phyloP scores from a whole-genome alignment of 345 rosid genomes.

The Sonneratia caseolaris region DNA sequence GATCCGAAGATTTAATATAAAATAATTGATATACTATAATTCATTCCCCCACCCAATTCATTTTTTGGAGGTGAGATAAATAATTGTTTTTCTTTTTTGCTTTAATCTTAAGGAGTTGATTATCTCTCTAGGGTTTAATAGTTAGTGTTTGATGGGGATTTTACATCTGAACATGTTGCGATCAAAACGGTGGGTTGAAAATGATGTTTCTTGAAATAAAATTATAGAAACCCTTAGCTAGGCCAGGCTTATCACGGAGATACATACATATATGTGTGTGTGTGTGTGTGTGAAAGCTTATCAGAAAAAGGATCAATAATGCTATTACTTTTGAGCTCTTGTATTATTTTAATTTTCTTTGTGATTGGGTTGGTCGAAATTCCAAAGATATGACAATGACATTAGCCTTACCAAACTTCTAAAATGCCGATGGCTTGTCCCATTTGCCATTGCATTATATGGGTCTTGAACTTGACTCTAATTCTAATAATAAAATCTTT shows the following conservation, averaged over 20 bases:
- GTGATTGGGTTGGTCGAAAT: slow-evolving; percentile 28
- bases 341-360: background rate
- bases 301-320: too few relatives aligned
- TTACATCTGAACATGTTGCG: slow-evolving; percentile 27
- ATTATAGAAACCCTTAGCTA: slow-evolving; percentile 21
- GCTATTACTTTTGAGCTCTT: too few relatives aligned
- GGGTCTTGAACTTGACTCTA: background rate
- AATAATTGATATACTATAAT: background rate
- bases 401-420: slow-evolving; percentile 17
- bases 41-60: slow-evolving; percentile 1
- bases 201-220: slow-evolving; percentile 31
- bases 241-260: slow-evolving; percentile 16
- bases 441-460: slow-evolving; percentile 10
- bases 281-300: too few relatives aligned
- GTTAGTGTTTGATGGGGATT: slow-evolving; percentile 23
- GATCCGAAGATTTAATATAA: too few relatives aligned
- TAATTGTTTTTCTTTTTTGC: slow-evolving; percentile 6
- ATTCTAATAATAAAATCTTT: background rate
- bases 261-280: background rate
- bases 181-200: slow-evolving; percentile 40
- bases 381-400: slow-evolving; percentile 16
- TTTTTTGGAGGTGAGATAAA: background rate
- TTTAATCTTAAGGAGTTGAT: slow-evolving; percentile 17
- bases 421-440: slow-evolving; percentile 15
- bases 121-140: slow-evolving; percentile 17